Evolutionary conservation across 2,329 filamentous ascomycete genomes (phyloP).

Genomic region (Didymella lethalis): DNA sequence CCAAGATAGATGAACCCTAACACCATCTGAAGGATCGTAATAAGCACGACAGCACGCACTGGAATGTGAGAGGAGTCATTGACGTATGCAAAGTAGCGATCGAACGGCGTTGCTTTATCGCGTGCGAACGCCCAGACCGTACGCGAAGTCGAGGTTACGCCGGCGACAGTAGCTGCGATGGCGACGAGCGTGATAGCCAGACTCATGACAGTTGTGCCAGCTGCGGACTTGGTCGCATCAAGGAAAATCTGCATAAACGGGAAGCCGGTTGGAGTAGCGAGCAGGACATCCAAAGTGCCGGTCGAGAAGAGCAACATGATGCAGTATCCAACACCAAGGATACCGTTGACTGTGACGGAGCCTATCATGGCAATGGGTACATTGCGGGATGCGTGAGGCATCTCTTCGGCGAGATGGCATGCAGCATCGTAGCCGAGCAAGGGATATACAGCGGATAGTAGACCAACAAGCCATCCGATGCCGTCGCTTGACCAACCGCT

Average conservation of each 20-base stretch:
- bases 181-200: constrained; percentile 24
- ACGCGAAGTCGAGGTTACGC: constrained; percentile 49
- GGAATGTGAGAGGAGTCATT: constrained; percentile 46
- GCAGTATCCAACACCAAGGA: constrained; percentile 56
- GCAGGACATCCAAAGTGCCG: constrained; percentile 51
- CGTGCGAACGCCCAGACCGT: constrained; percentile 53
- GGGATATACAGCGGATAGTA: constrained; percentile 35
- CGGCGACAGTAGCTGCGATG: constrained; percentile 33
- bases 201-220: constrained; percentile 56
- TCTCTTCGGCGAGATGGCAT: constrained; percentile 51
- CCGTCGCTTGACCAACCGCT: constrained; percentile 35
- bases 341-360: constrained; percentile 53
- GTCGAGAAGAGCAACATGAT: constrained; percentile 57
- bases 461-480: constrained; percentile 36
- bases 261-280: constrained; percentile 52
- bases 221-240: constrained; percentile 28
- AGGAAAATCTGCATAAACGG: constrained; percentile 60
- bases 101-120: constrained; percentile 51
- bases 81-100: constrained; percentile 51
- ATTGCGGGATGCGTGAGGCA: constrained; percentile 35
- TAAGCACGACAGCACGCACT: constrained; percentile 37
- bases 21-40: constrained; percentile 41
- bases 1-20: constrained; percentile 53
- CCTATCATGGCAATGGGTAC: constrained; percentile 48
- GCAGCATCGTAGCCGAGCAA: constrained; percentile 52